These are phyloP conservation scores for Primulina tabacum DNA, from an alignment of 257 asterid genomes.

Conservation along the genomic window DNA sequence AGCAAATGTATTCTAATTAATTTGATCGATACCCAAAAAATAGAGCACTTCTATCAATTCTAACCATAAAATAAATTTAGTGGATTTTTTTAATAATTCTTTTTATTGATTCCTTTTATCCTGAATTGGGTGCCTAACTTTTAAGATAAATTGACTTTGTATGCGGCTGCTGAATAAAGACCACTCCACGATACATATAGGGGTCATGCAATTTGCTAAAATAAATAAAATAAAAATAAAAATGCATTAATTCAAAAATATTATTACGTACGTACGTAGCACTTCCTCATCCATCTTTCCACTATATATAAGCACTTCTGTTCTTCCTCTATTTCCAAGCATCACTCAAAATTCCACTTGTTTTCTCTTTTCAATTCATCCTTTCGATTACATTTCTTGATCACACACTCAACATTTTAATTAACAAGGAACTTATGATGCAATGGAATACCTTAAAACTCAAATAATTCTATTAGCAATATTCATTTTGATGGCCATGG, in stretches of 20 bases:
- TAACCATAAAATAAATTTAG: no score
- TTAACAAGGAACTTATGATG: background rate
- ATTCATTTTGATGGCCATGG: background rate
- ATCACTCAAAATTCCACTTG: background rate
- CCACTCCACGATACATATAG: slow-evolving; percentile 26
- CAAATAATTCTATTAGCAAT: background rate
- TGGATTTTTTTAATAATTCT: background rate
- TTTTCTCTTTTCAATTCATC: no score
- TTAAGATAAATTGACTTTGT: slow-evolving; percentile 29
- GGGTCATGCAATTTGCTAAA: background rate
- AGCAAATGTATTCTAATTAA: no score
- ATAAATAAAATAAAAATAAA: background rate
- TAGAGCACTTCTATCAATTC: no score
- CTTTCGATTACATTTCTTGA: no score
- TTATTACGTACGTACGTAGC: background rate
- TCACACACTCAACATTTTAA: no score
- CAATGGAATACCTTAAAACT: background rate
- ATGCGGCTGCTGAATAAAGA: slow-evolving; percentile 29
- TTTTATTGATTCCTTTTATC: background rate
- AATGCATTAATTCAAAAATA: background rate
- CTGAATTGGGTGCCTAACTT: slow-evolving; percentile 30
- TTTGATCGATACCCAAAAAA: no score
- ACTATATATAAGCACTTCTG: background rate
- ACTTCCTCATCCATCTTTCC: background rate
- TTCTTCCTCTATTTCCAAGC: background rate